Base-by-base conservation (phyloP, 331 rosid species). In the Malus hybrid region DNA sequence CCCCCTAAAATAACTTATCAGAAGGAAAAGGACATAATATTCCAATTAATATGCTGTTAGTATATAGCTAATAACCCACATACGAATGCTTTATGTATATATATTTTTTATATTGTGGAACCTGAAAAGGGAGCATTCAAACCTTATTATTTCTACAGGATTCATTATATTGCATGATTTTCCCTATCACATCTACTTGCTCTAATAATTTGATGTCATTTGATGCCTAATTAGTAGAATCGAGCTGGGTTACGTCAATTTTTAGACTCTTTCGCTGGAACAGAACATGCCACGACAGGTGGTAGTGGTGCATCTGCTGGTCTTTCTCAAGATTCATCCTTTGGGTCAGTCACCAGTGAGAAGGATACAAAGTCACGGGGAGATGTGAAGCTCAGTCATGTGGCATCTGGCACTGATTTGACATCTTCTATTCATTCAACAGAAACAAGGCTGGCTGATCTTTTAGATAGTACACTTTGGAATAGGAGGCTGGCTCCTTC, bases 401-500 rank as follows among this genome's bases (percentile, higher is more conserved):
- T 94, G 83, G 96, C 93, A 44, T 86, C 92, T 42, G 91, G 96
- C 79, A 76, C 79, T 29, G 99, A 94, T 85, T 80, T 93, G 54
- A 70, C 85, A 42, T 68, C 91, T 55, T 81, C 89, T 63, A 79
- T 74, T 65, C 97, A 90, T 67, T 81, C 96, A 28, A 77, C 95
- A 20, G 99, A 94, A 79, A 86, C 99, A 70, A 92, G 83, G 88
- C 96, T 94, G 78, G 99, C 94, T 62, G 99, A 94, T 82, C 97
- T 94, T 83, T 85, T 94, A 55, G 99, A 94, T 80, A 85, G 97
- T 73, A 94, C 99, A n/a, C 97, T 94, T 65, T 90, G 99, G 97
- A 94, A 92, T 76, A 81, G 97, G 79, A 90, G 93, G 85, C 99
- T 94, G 62, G 99, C 97, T 73, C 97, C 99, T 80, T 94, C 99